These are phyloP conservation scores for Zygosaccharomyces pseudobailii DNA, from an alignment of 1,139 yeast genomes.

Conservation along the genomic window DNA sequence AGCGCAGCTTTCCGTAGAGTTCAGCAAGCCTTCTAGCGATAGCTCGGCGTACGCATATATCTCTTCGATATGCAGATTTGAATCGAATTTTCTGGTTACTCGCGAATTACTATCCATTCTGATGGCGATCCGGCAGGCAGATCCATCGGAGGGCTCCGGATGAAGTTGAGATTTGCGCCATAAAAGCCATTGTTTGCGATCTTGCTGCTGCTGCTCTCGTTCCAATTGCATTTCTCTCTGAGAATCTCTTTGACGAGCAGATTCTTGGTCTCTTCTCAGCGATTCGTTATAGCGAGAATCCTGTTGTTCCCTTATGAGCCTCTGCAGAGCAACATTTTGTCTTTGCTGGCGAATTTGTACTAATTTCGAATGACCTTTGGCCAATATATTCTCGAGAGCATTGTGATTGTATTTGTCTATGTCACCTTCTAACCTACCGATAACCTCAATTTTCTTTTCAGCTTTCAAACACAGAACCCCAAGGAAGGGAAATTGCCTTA, in stretches of 20 bases:
- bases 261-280: slow-evolving; percentile 42
- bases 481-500: slow-evolving; percentile 73
- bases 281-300: slow-evolving; percentile 74
- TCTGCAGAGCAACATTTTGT: slow-evolving; percentile 54
- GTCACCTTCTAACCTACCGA: slow-evolving; percentile 65
- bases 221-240: slow-evolving; percentile 28
- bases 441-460: slow-evolving; percentile 52
- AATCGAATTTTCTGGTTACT: slow-evolving; percentile 45
- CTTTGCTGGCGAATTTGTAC: slow-evolving; percentile 55
- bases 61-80: slow-evolving; percentile 46
- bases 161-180: slow-evolving; percentile 42
- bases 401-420: slow-evolving; percentile 26
- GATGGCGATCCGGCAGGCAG: slow-evolving; percentile 52
- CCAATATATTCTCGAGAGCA: slow-evolving; percentile 40
- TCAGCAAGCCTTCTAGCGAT: slow-evolving; percentile 33
- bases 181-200: slow-evolving; percentile 41
- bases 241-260: slow-evolving; percentile 34
- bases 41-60: slow-evolving; percentile 58
- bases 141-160: slow-evolving; percentile 35
- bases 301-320: slow-evolving; percentile 66
- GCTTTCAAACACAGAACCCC: slow-evolving; percentile 62
- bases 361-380: slow-evolving; percentile 59
- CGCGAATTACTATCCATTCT: slow-evolving; percentile 51
- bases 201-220: slow-evolving; percentile 24
- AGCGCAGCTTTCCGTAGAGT: slow-evolving; percentile 20